Evolutionary conservation across 108 stramenopile genomes (phyloP).

Genomic region (Ochromonas danica): DNA sequence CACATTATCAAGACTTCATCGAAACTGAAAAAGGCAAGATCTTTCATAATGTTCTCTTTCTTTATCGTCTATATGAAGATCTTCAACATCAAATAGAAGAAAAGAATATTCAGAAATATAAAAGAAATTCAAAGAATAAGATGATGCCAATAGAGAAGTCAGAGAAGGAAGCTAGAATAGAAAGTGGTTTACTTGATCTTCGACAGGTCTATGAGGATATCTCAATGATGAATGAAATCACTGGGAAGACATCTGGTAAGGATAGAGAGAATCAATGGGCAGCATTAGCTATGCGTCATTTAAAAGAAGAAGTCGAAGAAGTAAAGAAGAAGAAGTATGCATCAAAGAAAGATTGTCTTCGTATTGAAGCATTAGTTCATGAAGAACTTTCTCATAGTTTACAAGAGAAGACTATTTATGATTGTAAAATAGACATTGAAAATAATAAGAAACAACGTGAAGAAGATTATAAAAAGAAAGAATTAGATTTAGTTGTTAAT

Average conservation of each 20-base stretch:
- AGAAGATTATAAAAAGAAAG: neutral
- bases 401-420: neutral
- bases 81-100: neutral
- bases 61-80: neutral
- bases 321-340: neutral
- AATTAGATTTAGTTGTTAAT: neutral
- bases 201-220: neutral
- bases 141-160: too few relatives aligned
- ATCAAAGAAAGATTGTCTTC: neutral
- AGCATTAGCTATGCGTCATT: neutral
- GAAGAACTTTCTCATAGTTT: neutral
- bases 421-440: neutral
- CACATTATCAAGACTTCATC: neutral
- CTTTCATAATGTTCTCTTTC: too few relatives aligned
- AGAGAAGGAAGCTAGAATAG: neutral
- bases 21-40: neutral
- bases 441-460: neutral
- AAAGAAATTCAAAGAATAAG: neutral
- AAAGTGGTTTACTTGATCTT: neutral
- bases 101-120: neutral
- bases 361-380: neutral
- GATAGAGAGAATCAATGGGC: neutral
- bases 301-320: neutral
- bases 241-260: neutral
- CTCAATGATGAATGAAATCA: neutral